Conservation (phyloP, 2,329 filamentous ascomycete genomes). For the Pseudogymnoascus sp. region DNA sequence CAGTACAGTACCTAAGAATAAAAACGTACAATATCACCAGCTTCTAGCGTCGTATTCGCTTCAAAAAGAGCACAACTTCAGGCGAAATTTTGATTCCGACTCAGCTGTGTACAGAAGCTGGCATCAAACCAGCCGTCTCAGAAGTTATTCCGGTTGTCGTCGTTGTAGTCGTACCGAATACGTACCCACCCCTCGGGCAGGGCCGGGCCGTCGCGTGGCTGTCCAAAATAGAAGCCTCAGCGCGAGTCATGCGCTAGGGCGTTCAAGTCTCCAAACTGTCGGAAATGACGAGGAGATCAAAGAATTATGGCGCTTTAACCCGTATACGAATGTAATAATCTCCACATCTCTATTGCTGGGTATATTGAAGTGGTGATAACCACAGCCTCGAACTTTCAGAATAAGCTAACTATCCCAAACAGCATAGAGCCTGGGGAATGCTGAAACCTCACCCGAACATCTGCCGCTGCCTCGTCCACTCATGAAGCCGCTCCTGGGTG, state of each 20-base stretch:
- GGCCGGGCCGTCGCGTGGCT: neutral
- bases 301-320: neutral
- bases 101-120: neutral
- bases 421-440: neutral
- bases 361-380: neutral
- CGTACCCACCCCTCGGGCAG: neutral
- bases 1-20: neutral
- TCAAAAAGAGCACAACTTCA: neutral
- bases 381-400: neutral
- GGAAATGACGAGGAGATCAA: neutral
- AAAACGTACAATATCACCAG: neutral
- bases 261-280: neutral
- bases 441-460: neutral
- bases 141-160: neutral
- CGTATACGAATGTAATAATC: neutral
- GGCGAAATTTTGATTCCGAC: neutral
- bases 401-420: neutral
- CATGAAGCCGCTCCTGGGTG: neutral
- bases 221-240: constrained; percentile 2
- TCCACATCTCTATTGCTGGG: neutral
- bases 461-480: neutral
- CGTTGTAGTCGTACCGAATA: neutral
- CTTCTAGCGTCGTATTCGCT: neutral
- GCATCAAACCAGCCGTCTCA: neutral
- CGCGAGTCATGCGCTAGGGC: neutral